Evolutionary conservation across 345 rosid genomes (phyloP).

Genomic region (Euphorbia peplus): DNA sequence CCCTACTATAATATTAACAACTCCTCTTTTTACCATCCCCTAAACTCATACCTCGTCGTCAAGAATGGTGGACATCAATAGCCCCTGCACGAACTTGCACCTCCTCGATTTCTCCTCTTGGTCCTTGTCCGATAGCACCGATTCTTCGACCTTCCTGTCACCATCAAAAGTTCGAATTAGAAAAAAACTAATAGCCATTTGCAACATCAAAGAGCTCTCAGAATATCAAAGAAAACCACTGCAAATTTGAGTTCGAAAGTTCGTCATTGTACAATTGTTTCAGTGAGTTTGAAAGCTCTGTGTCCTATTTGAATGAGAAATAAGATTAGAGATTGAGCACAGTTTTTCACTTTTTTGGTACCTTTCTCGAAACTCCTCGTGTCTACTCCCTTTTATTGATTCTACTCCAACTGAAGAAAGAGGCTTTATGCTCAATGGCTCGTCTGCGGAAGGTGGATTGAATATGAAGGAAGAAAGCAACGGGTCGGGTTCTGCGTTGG

Average conservation of each 20-base stretch:
- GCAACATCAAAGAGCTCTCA: not conserved
- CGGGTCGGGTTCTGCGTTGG: conserved; percentile 63
- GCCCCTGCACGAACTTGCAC: conserved; percentile 48
- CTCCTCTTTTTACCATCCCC: conserved; percentile 11
- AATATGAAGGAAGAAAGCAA: conserved; percentile 65
- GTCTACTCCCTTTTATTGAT: conserved; percentile 30
- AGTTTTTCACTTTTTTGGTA: conserved; percentile 19
- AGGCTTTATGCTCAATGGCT: conserved; percentile 25
- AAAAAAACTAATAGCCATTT: too few species aligned
- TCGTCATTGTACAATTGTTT: not conserved
- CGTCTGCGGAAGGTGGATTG: conserved; percentile 36
- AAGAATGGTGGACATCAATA: conserved; percentile 51
- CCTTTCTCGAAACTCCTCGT: conserved; percentile 42
- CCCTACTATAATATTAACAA: conserved; percentile 16
- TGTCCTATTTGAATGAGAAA: not conserved
- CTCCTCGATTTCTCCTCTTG: conserved; percentile 50
- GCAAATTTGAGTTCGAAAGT: not conserved
- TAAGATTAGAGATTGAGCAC: not conserved
- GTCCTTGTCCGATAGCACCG: conserved; percentile 39
- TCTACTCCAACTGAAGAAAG: conserved; percentile 29
- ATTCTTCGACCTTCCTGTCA: conserved; percentile 35
- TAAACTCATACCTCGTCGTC: conserved; percentile 34
- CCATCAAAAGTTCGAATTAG: conserved; percentile 18
- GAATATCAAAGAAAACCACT: not conserved
- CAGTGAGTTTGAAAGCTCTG: not conserved